Evolutionary conservation across 176 grass and related monocot species (phyloP).

Genomic region (Rhynchospora breviuscula): DNA sequence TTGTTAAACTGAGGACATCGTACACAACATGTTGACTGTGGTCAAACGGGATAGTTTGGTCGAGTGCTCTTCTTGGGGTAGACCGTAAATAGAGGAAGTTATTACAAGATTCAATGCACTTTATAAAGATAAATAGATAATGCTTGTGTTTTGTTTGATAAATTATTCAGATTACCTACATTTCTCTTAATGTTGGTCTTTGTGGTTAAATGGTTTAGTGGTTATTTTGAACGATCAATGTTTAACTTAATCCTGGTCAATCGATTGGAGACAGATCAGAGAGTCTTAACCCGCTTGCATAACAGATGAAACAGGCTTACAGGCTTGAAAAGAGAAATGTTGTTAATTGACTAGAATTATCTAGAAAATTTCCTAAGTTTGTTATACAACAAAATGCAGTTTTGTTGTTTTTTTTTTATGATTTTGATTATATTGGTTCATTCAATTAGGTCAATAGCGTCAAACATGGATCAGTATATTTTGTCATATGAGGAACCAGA

Average conservation of each 20-base stretch:
- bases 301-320: background rate
- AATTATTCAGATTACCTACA: background rate
- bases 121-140: background rate
- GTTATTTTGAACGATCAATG: background rate
- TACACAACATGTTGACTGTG: background rate
- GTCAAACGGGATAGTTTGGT: background rate
- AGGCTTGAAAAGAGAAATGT: background rate
- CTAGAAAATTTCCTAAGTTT: no score
- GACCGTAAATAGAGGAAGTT: conserved; percentile 17
- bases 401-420: background rate
- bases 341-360: background rate
- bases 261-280: background rate
- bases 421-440: background rate
- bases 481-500: no score
- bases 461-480: background rate
- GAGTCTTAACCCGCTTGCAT: background rate
- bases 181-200: background rate
- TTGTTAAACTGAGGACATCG: background rate
- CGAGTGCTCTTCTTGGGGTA: background rate
- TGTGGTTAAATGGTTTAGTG: background rate
- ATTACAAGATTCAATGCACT: background rate
- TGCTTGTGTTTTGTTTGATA: background rate
- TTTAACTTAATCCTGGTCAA: background rate
- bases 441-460: background rate
- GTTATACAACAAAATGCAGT: no score